These are phyloP conservation scores for Boletellus ananiceps DNA, from an alignment of 768 basidiomycete genomes.

Conservation along the genomic window DNA sequence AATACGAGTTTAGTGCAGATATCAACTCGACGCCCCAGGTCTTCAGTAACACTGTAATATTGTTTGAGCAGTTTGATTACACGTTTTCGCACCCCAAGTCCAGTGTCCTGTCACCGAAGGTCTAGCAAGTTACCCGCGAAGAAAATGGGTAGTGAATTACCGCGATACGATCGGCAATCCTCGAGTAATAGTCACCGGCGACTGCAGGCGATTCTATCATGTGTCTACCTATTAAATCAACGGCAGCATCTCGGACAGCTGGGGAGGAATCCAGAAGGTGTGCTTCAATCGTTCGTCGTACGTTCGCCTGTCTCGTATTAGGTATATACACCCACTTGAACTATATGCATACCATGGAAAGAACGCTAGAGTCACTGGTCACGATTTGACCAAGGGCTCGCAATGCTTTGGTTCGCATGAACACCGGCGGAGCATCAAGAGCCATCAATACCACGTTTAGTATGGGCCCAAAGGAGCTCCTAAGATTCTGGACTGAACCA, in stretches of 20 bases:
- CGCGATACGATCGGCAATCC: conserved; percentile 86
- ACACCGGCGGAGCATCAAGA: conserved; percentile 82
- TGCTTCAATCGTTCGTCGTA: conserved; percentile 82
- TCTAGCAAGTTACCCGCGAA: not conserved
- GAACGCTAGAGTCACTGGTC: conserved; percentile 79
- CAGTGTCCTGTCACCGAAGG: conserved; percentile 67
- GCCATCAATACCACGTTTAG: conserved; percentile 73
- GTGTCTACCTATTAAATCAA: conserved; percentile 97
- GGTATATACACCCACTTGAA: not conserved
- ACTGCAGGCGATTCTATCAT: conserved; percentile 86
- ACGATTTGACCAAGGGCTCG: conserved; percentile 87
- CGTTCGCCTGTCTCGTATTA: conserved; percentile 50
- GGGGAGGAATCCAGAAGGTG: conserved; percentile 90
- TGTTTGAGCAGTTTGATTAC: conserved; percentile 92
- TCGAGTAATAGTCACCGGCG: conserved; percentile 84
- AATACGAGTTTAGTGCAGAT: conserved; percentile 78
- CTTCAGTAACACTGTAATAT: conserved; percentile 65
- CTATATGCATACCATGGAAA: conserved; percentile 51
- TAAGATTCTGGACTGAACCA: conserved; percentile 69
- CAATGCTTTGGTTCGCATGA: conserved; percentile 92
- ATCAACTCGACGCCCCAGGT: conserved; percentile 60
- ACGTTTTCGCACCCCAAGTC: conserved; percentile 88
- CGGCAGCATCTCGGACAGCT: conserved; percentile 92
- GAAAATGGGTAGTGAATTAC: conserved; percentile 42
- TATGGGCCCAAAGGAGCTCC: conserved; percentile 79